Base-by-base conservation (phyloP, 1,284 basidiomycete species). In the Trametes versicolor region DNA sequence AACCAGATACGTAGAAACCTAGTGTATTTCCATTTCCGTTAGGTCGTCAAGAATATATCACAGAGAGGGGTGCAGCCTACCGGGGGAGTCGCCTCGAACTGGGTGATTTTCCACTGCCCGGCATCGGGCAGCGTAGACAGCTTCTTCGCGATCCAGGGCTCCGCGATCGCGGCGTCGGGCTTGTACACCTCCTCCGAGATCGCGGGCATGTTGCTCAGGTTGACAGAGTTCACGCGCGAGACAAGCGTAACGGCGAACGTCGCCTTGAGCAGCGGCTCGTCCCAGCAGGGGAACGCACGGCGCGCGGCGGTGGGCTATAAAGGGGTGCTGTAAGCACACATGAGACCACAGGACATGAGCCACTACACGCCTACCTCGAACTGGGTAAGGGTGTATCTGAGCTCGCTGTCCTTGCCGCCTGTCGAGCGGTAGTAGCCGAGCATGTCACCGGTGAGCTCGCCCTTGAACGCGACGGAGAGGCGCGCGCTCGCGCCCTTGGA, bases 261-360 rank as follows among this genome's bases (percentile, higher is more conserved):
- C 7, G 96, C 93, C 79, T 99, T 99, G 74, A 98, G 84, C 25
- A 89, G 84, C 27, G 97, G 97, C 77, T 99, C 96, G 76, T 98
- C 97, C 94, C 94, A 99, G 78, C 87, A 92, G 32, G 94, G 94
- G 78, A 95, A 94, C 12, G 91, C 90, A 58, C 88, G 84, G 64
- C 96, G 84, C 5, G 96, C 96, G 63, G 91, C 89, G 29, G 95
- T 98, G 21, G 97, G 91, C 89, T 98, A 21, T 13, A 32, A n/a
- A 2, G 13, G 23, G 10, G 15, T n/a, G 6, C 17, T 4, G 12
- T 55, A 1, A 45, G 54, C 56, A 37, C n/a, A 2, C 10, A n/a
- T 12, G 21, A 0, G 21, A 6, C n/a, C n/a, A 23, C 17, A 32
- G 48, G 32, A 27, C 53, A n/a, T 15, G 17, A 12, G 19, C n/a